Percentiles rank a stretch among this genome's conserved stretches.
These are phyloP conservation scores for Westerdykella aurantiaca DNA, from an alignment of 2,329 filamentous ascomycete genomes.

Conservation along the genomic window DNA sequence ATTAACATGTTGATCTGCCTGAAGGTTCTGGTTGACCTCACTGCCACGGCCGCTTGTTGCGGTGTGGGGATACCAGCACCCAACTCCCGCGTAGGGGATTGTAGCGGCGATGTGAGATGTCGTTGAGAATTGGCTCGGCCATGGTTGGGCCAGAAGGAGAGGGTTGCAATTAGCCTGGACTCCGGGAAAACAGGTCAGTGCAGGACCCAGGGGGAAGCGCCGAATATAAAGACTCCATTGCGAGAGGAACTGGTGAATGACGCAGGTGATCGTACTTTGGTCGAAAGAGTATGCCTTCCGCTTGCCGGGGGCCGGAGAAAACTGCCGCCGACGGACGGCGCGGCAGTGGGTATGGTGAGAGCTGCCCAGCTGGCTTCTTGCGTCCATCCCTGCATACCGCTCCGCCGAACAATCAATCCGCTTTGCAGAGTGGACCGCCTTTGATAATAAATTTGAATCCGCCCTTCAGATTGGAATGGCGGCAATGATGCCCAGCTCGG, in stretches of 20 bases:
- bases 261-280: background rate
- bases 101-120: conserved; percentile 87
- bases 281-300: background rate
- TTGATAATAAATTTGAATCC: too few relatives aligned
- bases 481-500: conserved; percentile 42
- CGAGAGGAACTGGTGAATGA: background rate
- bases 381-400: too few relatives aligned
- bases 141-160: conserved; percentile 21
- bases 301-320: background rate
- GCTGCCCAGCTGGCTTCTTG: background rate
- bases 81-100: conserved; percentile 87
- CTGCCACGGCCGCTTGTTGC: conserved; percentile 98
- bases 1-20: background rate
- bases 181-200: background rate
- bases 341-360: background rate
- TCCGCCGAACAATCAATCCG: too few relatives aligned
- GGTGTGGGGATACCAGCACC: conserved; percentile 91
- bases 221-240: background rate
- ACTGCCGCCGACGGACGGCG: background rate
- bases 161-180: background rate
- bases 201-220: background rate
- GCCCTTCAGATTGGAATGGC: conserved; percentile 28
- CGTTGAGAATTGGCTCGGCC: conserved; percentile 61
- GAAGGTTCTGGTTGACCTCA: conserved; percentile 45
- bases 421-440: too few relatives aligned